Percentiles rank a stretch among this genome's conserved stretches.
Conservation (phyloP, 2,329 filamentous ascomycete species). For the Microdochium paspali region DNA sequence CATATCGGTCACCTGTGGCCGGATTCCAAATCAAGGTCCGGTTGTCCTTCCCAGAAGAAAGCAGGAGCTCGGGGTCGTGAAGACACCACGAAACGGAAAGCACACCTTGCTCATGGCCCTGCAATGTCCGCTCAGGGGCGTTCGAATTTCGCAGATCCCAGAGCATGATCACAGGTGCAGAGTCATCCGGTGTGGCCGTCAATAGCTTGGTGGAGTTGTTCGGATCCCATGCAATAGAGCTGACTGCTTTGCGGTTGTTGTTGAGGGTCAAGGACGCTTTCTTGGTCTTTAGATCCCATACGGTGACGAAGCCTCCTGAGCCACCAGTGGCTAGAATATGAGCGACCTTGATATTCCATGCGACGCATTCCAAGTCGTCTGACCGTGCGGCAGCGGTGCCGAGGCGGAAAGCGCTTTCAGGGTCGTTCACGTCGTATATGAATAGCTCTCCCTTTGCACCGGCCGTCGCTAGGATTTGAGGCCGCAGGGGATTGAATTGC, state of each 20-base stretch:
- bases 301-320: constrained; percentile 87
- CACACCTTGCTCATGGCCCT: constrained; percentile 90
- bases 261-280: constrained; percentile 95
- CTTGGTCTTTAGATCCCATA: constrained; percentile 98
- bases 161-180: constrained; percentile 75
- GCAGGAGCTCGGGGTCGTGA: constrained; percentile 78
- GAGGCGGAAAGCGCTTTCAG: constrained; percentile 77
- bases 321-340: constrained; percentile 95
- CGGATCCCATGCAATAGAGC: constrained; percentile 94
- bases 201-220: constrained; percentile 90
- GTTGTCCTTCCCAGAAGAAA: constrained; percentile 96
- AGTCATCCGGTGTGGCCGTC: constrained; percentile 85
- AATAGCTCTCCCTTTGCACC: constrained; percentile 94
- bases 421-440: constrained; percentile 89
- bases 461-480: constrained; percentile 84
- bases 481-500: constrained; percentile 91
- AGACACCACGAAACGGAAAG: constrained; percentile 91
- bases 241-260: constrained; percentile 89
- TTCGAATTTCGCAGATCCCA: constrained; percentile 97
- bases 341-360: constrained; percentile 97
- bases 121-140: constrained; percentile 78
- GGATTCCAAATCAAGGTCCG: constrained; percentile 94
- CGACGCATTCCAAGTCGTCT: constrained; percentile 91
- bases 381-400: constrained; percentile 81
- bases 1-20: constrained; percentile 75